Percentiles rank a stretch among this genome's conserved stretches.
These are phyloP conservation scores for Teunomyces funiuensis DNA, from an alignment of 805 yeast species.

Conservation along the genomic window DNA sequence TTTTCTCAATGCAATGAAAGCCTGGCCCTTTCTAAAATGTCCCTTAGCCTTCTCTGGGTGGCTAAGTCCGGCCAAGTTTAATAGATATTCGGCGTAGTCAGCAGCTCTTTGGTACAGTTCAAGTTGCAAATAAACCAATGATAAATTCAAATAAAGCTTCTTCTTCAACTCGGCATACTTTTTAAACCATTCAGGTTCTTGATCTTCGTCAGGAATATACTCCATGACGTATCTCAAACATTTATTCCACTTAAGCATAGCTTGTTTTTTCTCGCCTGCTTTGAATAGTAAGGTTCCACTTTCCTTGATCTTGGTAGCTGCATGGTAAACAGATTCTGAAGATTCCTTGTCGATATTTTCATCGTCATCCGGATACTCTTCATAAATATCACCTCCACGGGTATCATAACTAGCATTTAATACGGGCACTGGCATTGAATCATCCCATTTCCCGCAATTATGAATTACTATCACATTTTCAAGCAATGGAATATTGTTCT, in stretches of 20 bases:
- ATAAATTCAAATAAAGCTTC: slow-evolving; percentile 58
- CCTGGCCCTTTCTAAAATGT: slow-evolving; percentile 52
- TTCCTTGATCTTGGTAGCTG: slow-evolving; percentile 57
- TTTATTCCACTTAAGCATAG: slow-evolving; percentile 63
- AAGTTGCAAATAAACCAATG: slow-evolving; percentile 52
- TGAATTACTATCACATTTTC: slow-evolving; percentile 45
- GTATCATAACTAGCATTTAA: slow-evolving; percentile 60
- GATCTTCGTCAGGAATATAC: slow-evolving; percentile 66
- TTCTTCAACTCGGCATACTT: slow-evolving; percentile 53
- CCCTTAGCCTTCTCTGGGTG: slow-evolving; percentile 56
- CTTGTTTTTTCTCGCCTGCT: slow-evolving; percentile 47
- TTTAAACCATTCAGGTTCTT: slow-evolving; percentile 50
- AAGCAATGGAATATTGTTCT: slow-evolving; percentile 44
- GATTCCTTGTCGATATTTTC: slow-evolving; percentile 55
- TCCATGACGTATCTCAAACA: slow-evolving; percentile 70
- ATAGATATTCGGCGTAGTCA: slow-evolving; percentile 53
- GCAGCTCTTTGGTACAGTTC: slow-evolving; percentile 49
- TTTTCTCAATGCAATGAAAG: slow-evolving; percentile 44
- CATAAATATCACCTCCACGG: slow-evolving; percentile 69
- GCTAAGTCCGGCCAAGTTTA: slow-evolving; percentile 47
- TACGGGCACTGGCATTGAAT: slow-evolving; percentile 53
- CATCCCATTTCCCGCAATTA: slow-evolving; percentile 65
- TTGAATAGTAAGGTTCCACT: slow-evolving; percentile 66
- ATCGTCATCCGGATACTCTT: slow-evolving; percentile 80
- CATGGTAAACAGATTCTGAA: slow-evolving; percentile 50